A percentile compares a stretch with the other conserved stretches of the same genome.
These are phyloP conservation scores for Withania somnifera DNA, from an alignment of 305 asterid species.

Conservation along the genomic window DNA sequence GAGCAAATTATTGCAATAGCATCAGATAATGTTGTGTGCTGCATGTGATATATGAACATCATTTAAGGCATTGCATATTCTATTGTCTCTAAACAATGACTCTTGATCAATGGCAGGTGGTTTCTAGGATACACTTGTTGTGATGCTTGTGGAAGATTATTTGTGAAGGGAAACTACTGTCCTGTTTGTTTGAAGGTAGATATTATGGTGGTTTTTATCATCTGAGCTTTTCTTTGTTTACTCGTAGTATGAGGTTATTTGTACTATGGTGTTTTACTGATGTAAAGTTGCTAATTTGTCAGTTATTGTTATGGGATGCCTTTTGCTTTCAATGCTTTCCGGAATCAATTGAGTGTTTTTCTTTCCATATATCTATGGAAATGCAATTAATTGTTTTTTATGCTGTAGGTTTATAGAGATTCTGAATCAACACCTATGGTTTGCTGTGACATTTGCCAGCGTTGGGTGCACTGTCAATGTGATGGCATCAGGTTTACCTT, in stretches of 20 bases:
- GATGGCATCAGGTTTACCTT: conserved; percentile 97
- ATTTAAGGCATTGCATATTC: not conserved
- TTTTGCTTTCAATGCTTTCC: not conserved
- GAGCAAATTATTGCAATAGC: not conserved
- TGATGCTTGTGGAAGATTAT: conserved; percentile 99
- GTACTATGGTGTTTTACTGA: not conserved
- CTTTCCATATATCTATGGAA: not conserved
- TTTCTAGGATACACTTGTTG: conserved; percentile 95
- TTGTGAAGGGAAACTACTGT: conserved; percentile 89
- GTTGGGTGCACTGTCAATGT: conserved; percentile 98
- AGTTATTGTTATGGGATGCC: not conserved
- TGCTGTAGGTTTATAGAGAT: conserved; percentile 88
- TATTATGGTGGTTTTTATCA: not conserved
- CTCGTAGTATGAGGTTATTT: not conserved
- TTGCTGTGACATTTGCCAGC: conserved; percentile 95
- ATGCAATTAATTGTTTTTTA: not conserved
- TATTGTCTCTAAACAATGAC: conserved; percentile 2
- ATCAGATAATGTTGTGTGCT: not conserved
- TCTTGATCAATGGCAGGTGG: conserved; percentile 66
- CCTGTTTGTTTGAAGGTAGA: conserved; percentile 94
- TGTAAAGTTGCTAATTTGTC: not conserved
- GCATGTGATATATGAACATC: not conserved
- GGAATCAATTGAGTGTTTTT: not conserved
- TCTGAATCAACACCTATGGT: conserved; percentile 99
- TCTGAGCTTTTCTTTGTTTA: not conserved